phyloP scores from a whole-genome alignment of 345 rosid genomes.

The Heritiera fomes region DNA sequence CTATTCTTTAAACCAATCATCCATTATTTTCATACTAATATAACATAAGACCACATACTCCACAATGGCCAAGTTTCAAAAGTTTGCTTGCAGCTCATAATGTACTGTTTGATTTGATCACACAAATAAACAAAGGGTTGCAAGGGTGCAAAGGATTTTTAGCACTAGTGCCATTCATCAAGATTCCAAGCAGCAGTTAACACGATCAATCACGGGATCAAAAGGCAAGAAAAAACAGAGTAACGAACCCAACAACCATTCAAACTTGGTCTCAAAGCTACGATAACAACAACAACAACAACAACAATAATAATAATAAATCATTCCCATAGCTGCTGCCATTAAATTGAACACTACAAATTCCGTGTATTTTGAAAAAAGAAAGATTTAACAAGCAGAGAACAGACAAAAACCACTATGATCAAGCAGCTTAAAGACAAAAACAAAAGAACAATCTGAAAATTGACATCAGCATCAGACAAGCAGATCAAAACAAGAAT shows the following conservation, averaged over 20 bases:
- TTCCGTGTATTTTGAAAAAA: not conserved
- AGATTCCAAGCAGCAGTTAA: not conserved
- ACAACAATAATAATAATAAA: not conserved
- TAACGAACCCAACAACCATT: conserved; percentile 2
- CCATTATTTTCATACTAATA: conserved; percentile 7
- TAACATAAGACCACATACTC: not conserved
- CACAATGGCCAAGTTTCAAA: not conserved
- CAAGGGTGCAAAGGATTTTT: not conserved
- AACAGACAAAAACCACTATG: conserved; percentile 20
- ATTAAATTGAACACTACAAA: not conserved
- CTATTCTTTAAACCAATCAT: conserved; percentile 9
- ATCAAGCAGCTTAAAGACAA: conserved; percentile 13
- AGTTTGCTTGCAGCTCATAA: not conserved
- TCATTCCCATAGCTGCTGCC: not conserved
- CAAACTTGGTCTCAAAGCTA: not conserved
- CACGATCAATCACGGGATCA: not conserved
- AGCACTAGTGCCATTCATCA: not conserved
- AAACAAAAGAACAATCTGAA: conserved; percentile 7
- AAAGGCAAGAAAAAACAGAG: not conserved
- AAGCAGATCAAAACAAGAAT: conserved; percentile 38
- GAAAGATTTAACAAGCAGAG: not conserved
- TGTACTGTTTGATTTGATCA: conserved; percentile 1
- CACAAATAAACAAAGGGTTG: not conserved
- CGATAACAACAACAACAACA: no score
- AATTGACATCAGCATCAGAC: not conserved